Conservation (phyloP, 768 basidiomycete genomes). For the Boletus barrowsii region DNA sequence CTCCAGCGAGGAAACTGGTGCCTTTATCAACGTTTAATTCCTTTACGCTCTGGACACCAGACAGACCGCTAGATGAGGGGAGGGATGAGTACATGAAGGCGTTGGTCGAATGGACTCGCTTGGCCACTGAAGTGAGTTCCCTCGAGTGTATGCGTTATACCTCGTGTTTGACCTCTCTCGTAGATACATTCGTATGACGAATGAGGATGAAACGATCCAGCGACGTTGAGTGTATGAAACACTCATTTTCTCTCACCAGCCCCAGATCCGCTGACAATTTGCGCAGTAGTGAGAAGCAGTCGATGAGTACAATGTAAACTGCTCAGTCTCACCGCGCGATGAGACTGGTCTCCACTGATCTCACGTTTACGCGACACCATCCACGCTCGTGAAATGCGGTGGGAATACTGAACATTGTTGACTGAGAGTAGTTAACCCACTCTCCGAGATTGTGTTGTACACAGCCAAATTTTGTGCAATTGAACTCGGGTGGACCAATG, state of each 20-base stretch:
- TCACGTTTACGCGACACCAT: background rate
- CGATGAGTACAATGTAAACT: background rate
- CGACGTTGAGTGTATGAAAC: background rate
- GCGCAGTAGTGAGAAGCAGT: background rate
- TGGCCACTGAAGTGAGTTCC: slow-evolving; percentile 57
- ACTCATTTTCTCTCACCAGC: background rate
- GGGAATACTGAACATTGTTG: background rate
- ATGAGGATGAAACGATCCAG: background rate
- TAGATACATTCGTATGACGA: slow-evolving; percentile 29
- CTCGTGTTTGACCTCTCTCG: background rate
- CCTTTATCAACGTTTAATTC: slow-evolving; percentile 58
- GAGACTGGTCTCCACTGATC: background rate
- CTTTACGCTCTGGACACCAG: slow-evolving; percentile 75
- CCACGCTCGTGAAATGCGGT: background rate
- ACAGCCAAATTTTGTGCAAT: background rate
- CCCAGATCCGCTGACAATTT: background rate
- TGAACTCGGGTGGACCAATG: background rate
- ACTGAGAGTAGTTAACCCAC: background rate
- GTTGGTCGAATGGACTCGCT: slow-evolving; percentile 65
- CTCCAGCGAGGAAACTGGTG: slow-evolving; percentile 35
- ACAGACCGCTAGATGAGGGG: slow-evolving; percentile 64
- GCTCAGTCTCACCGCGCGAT: background rate
- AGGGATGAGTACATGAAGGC: slow-evolving; percentile 70
- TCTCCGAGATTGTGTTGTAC: background rate
- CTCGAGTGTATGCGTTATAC: background rate